Evolutionary conservation across 306 rosid species (phyloP).

Genomic region (Cucurbita maxima): DNA sequence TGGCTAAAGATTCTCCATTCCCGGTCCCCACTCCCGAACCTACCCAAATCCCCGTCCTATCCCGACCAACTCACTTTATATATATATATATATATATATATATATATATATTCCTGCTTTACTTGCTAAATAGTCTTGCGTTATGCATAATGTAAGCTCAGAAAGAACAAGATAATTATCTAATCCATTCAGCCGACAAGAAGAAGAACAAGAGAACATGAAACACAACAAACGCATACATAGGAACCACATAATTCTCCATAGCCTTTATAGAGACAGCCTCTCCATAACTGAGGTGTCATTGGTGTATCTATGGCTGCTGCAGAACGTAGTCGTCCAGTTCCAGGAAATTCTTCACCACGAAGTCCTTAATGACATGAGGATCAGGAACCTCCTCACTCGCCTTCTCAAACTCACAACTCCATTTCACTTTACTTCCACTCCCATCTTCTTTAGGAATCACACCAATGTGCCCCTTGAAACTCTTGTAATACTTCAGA

Average conservation of each 20-base stretch:
- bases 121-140: background rate
- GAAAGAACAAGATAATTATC: background rate
- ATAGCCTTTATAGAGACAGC: background rate
- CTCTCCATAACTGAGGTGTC: background rate
- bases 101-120: too few relatives aligned
- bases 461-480: constrained; percentile 35
- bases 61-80: too few relatives aligned
- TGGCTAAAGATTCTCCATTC: too few relatives aligned
- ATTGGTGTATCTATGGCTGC: background rate
- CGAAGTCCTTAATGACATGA: constrained; percentile 49
- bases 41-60: too few relatives aligned
- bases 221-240: background rate
- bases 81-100: too few relatives aligned
- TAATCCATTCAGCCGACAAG: background rate
- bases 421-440: constrained; percentile 62
- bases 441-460: constrained; percentile 38
- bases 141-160: background rate
- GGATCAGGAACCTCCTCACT: constrained; percentile 48
- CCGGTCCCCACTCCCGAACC: too few relatives aligned
- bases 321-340: constrained; percentile 39
- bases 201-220: background rate
- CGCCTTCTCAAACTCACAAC: constrained; percentile 43
- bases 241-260: background rate
- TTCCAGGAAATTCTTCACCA: constrained; percentile 51
- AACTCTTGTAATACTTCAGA: constrained; percentile 47